Percentiles rank a stretch among this genome's conserved stretches.
Conservation (phyloP, 345 rosid species). For the Eucalyptus camaldulensis region DNA sequence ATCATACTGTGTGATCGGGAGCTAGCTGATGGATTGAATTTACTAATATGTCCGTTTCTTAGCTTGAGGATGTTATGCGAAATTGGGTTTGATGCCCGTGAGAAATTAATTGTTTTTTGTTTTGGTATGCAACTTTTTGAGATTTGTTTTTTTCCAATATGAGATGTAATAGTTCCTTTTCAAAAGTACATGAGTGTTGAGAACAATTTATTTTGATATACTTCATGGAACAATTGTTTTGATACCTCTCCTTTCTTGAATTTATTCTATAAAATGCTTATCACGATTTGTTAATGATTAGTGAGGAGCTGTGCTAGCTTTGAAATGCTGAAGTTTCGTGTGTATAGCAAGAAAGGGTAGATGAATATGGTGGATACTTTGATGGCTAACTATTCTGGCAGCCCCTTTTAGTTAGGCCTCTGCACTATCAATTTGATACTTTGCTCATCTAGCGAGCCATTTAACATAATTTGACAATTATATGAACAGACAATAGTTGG, state of each 20-base stretch:
- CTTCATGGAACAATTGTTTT: not conserved
- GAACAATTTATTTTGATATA: not conserved
- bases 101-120: not conserved
- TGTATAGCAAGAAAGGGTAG: not conserved
- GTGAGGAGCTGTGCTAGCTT: not conserved
- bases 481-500: fast-evolving
- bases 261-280: not conserved
- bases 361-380: not conserved
- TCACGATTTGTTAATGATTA: not conserved
- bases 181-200: not conserved
- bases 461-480: not conserved
- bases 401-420: fast-evolving
- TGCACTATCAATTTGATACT: not conserved
- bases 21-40: not conserved
- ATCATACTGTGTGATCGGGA: not conserved
- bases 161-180: not conserved
- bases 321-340: not conserved
- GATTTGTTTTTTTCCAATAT: not conserved
- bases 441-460: not conserved
- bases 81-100: not conserved
- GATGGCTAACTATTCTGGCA: not conserved
- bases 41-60: not conserved
- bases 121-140: fast-evolving
- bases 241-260: not conserved
- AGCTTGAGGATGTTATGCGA: not conserved